Base-by-base conservation (phyloP, 2,329 filamentous ascomycete species). In the Sphaceloma murrayae region DNA sequence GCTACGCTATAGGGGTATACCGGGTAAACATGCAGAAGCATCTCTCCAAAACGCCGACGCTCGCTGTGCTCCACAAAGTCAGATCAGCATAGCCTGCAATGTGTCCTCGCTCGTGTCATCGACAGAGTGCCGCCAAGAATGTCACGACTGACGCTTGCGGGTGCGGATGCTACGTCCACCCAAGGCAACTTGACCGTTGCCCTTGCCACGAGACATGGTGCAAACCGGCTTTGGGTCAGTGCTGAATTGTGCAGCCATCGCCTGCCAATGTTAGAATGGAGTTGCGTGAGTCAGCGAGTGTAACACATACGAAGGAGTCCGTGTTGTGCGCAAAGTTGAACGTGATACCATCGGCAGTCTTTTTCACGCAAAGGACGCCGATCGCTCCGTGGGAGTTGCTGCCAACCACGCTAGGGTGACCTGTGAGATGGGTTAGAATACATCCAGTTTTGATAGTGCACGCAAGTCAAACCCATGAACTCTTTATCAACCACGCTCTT, bases 261-360 rank as follows among this genome's bases (percentile, higher is more conserved):
- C 87, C 67, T 72, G 45, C 17, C 16, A 33, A 27, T 30, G 13
- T 46, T 34, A 6, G 17, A 34, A 14, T 33, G 24, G 16, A 21
- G 39, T 3, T 16, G 17, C 13, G 10, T 9, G 4, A 4, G 16
- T 8, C 7, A 30, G 19, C 3, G 34, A 39, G 16, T 18, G 38
- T 32, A 8, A 16, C 16, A 56, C 68, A 59, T 57, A 73, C 75
- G 56, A 82, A 82, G 1, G 77, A 81, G 60, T 96, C 89, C 1
- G 91, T 98, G 58, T 96, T 98, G 69, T 98, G 91, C 1, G 83
- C 88, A 66, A 94, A 98, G 62, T 89, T 89, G 42, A 98, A 74
- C 58, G 83, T 86, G 51, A 85, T 78, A 1, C 86, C 87, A 16
- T 75, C 71, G 9, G 68, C 70, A 1, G 76, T 81, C 67, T 87